These are phyloP conservation scores for Botrytis cinerea DNA, from an alignment of 2,329 filamentous ascomycete species.

Conservation along the genomic window DNA sequence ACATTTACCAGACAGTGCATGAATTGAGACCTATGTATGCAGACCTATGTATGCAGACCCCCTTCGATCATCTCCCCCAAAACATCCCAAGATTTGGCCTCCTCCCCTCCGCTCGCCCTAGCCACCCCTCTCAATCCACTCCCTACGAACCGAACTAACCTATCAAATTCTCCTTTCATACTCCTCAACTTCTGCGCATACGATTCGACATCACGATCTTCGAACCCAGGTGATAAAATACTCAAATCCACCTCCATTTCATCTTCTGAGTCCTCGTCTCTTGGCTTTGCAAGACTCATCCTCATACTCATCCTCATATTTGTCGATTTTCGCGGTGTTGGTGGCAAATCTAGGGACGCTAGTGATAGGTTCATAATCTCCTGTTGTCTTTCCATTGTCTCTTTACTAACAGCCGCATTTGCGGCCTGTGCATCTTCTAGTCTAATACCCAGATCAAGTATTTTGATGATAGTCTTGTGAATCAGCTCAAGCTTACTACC, in stretches of 20 bases:
- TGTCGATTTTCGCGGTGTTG: slow-evolving; percentile 38
- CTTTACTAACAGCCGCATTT: slow-evolving; percentile 36
- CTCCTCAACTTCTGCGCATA: slow-evolving; percentile 56
- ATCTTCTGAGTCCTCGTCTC: slow-evolving; percentile 29
- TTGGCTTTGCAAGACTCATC: slow-evolving; percentile 37
- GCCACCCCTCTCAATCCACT: slow-evolving; percentile 74
- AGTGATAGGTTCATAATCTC: slow-evolving; percentile 40
- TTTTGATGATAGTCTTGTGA: slow-evolving; percentile 68
- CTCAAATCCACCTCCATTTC: slow-evolving; percentile 43
- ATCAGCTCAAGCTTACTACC: slow-evolving; percentile 69
- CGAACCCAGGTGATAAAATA: slow-evolving; percentile 42
- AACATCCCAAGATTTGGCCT: slow-evolving; percentile 68
- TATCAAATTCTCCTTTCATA: slow-evolving; percentile 64
- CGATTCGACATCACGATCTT: slow-evolving; percentile 38
- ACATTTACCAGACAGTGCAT: neutral
- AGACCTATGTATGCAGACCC: slow-evolving; percentile 42
- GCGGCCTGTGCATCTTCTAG: slow-evolving; percentile 62
- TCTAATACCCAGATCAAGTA: slow-evolving; percentile 73
- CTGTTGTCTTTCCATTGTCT: slow-evolving; percentile 33
- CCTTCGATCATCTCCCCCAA: slow-evolving; percentile 77
- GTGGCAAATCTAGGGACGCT: slow-evolving; percentile 39
- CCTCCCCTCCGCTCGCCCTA: slow-evolving; percentile 65
- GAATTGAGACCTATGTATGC: slow-evolving; percentile 8
- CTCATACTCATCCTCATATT: slow-evolving; percentile 33
- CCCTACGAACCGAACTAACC: slow-evolving; percentile 67